phyloP scores from a whole-genome alignment of 2,329 filamentous ascomycete genomes.

The Arthrobotrys iridis region DNA sequence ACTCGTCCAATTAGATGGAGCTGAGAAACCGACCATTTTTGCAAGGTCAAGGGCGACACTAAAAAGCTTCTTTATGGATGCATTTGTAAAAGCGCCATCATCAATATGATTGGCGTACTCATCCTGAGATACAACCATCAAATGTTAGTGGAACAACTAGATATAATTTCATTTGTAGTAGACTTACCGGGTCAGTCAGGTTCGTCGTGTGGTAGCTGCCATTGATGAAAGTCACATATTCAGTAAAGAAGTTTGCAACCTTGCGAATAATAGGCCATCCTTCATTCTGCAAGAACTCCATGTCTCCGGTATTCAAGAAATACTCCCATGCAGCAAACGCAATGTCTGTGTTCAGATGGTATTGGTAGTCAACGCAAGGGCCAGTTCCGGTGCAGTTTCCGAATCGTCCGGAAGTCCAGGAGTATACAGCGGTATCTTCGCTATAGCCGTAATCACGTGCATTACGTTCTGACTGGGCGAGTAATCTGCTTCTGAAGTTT shows the following conservation, averaged over 20 bases:
- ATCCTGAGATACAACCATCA: constrained; percentile 62
- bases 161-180: neutral
- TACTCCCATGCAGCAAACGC: constrained; percentile 71
- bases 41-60: constrained; percentile 70
- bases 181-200: constrained; percentile 74
- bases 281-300: constrained; percentile 66
- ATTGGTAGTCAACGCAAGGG: constrained; percentile 76
- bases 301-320: constrained; percentile 70
- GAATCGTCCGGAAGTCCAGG: constrained; percentile 74
- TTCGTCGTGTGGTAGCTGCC: constrained; percentile 73
- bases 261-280: constrained; percentile 58
- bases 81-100: constrained; percentile 74
- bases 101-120: constrained; percentile 75
- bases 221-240: constrained; percentile 60
- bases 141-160: neutral
- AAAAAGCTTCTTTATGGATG: constrained; percentile 62
- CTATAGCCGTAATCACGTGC: constrained; percentile 67
- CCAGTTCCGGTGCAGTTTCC: constrained; percentile 75
- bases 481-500: constrained; percentile 71
- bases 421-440: constrained; percentile 66
- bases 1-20: constrained; percentile 70
- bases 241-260: constrained; percentile 58
- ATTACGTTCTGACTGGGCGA: constrained; percentile 71
- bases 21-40: constrained; percentile 66
- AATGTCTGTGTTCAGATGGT: constrained; percentile 77